These are phyloP conservation scores for Colletotrichum sp. DNA, from an alignment of 2,329 filamentous ascomycete species.

Conservation along the genomic window DNA sequence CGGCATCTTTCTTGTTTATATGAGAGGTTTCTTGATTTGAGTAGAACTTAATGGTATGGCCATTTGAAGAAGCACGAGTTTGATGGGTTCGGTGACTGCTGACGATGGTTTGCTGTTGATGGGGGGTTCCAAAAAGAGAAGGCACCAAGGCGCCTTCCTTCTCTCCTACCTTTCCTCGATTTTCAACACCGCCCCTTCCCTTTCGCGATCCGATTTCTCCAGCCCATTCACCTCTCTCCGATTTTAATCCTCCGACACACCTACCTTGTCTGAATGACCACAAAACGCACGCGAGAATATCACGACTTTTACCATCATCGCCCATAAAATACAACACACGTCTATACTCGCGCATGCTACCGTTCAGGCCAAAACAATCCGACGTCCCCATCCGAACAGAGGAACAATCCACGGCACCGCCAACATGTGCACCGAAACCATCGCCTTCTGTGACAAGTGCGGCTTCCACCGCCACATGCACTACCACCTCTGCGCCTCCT, in stretches of 20 bases:
- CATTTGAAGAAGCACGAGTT: not conserved
- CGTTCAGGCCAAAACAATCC: not conserved
- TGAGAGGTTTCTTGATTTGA: not conserved
- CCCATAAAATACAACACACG: not conserved
- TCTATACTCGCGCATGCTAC: not conserved
- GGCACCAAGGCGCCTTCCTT: not conserved
- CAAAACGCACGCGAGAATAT: not conserved
- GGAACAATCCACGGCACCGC: not conserved
- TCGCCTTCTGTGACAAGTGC: constrained; percentile 20
- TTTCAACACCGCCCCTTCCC: not conserved
- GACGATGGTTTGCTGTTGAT: not conserved
- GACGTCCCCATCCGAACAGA: not conserved
- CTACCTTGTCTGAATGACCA: not conserved
- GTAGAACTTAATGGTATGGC: not conserved
- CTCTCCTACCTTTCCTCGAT: not conserved
- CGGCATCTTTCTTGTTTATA: not conserved
- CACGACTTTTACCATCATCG: not conserved
- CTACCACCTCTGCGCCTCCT: constrained; percentile 16
- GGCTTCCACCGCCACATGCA: constrained; percentile 19
- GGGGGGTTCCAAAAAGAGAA: not conserved
- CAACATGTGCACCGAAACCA: constrained; percentile 20
- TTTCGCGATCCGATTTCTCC: not conserved
- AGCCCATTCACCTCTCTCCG: not conserved
- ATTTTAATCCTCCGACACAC: not conserved
- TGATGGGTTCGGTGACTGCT: not conserved